Evolutionary conservation across 2,329 filamentous ascomycete species (phyloP), one percentile per base, ranked within the genome.

Genomic region (Amphichorda felina): DNA sequence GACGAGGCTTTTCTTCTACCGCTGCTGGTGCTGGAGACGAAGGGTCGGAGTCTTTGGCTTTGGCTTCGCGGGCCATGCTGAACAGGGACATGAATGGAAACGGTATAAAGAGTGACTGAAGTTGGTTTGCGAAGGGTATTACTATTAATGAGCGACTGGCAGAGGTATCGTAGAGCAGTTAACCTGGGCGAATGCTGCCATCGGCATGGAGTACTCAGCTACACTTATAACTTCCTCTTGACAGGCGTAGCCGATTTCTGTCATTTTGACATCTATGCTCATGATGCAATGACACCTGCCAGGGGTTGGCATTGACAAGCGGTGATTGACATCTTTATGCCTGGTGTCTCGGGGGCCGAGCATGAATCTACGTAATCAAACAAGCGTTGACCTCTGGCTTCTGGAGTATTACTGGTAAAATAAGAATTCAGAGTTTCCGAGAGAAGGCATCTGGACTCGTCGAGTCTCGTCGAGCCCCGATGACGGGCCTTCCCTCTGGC

Each of bases 1-100:
- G 60, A 15, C 63, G 54, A 15, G 33, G 34, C 21, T 37, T 30
- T 4, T 42, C 40, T 13, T 30, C 36, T 17, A 14, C 27, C 13
- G 14, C 30, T 11, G 30, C 15, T 6, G 30, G 15, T 11, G 30
- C 15, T 6, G 30, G 15, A 17, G 30, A 6, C 17, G 30, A 13
- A 5, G 14, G 11, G 15, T 8, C 30, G 7, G 17, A 21, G 8
- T 32, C 15, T 6, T 8, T 32, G 15, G 30, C 8, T 15, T 32
- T 32, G 10, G 7, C 30, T 32, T n/a, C 15, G n/a, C 30, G 30
- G 17, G 14, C 13, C 15, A 14, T 29, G 13, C 11, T 32, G 30
- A 32, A 32, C 9, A 32, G 15, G 17, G 30, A 16, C 30, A 32
- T 32, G 8, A n/a, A 13, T 8, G 30, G n/a, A 17, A n/a, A 17